phyloP scores from a whole-genome alignment of 108 stramenopile species.

The Epipyxis sp. region DNA sequence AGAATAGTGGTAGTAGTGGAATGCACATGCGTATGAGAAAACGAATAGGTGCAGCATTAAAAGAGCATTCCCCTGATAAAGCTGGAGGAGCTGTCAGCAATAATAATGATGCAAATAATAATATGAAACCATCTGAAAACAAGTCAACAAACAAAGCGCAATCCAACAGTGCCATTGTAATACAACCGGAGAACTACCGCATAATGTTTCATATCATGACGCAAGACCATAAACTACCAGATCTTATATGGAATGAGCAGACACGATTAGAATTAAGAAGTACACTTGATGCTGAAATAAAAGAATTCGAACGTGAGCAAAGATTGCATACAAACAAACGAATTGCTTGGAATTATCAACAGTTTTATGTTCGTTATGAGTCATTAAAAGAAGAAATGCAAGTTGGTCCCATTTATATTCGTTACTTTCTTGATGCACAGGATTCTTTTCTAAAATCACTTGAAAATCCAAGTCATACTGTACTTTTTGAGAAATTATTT shows the following conservation, averaged over 20 bases:
- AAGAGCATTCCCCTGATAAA: not conserved
- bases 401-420: conserved; percentile 71
- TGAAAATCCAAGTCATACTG: conserved; percentile 61
- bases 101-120: not conserved
- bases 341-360: conserved; percentile 76
- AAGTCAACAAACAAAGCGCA: not conserved
- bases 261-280: conserved; percentile 69
- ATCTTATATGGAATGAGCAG: conserved; percentile 76
- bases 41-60: conserved; percentile 24
- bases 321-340: conserved; percentile 56
- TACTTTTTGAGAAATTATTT: conserved; percentile 67
- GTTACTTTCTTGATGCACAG: conserved; percentile 68
- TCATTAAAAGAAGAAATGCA: conserved; percentile 61
- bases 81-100: not conserved
- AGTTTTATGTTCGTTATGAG: conserved; percentile 71
- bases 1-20: no score
- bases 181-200: conserved; percentile 45
- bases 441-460: conserved; percentile 65
- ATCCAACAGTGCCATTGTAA: conserved; percentile 17
- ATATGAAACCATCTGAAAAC: not conserved
- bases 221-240: conserved; percentile 67
- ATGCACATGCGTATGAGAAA: conserved; percentile 1
- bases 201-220: conserved; percentile 68
- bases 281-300: conserved; percentile 66
- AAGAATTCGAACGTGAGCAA: conserved; percentile 57